These are phyloP conservation scores for Arthrobotrys sinensis DNA, from an alignment of 2,329 filamentous ascomycete genomes.

Conservation along the genomic window DNA sequence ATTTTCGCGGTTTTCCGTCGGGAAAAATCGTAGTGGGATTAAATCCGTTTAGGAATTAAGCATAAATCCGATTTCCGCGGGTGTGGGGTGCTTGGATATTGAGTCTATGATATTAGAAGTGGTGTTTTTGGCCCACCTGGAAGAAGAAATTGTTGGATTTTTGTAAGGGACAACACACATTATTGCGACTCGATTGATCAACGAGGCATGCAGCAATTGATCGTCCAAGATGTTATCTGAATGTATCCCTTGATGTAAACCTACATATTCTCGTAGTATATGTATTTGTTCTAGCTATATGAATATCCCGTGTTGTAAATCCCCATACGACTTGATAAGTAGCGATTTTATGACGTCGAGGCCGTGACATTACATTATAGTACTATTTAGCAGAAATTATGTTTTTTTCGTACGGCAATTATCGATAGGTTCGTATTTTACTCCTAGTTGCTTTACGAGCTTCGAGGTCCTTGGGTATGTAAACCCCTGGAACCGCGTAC, in stretches of 20 bases:
- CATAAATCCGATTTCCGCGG: conserved; percentile 7
- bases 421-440: neutral
- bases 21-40: conserved; percentile 24
- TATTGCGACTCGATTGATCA: too few relatives aligned
- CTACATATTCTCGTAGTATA: too few relatives aligned
- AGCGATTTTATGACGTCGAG: too few relatives aligned
- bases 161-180: conserved; percentile 37
- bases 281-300: too few relatives aligned
- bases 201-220: too few relatives aligned
- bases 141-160: conserved; percentile 43
- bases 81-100: conserved; percentile 1
- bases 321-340: neutral
- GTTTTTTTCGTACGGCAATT: neutral
- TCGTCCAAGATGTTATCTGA: too few relatives aligned
- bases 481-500: neutral
- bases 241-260: too few relatives aligned
- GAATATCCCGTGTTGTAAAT: too few relatives aligned
- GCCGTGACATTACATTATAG: neutral
- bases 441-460: neutral
- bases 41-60: conserved; percentile 11
- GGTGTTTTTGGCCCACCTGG: conserved; percentile 22
- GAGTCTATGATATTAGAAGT: conserved; percentile 31
- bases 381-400: neutral
- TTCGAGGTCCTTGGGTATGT: neutral
- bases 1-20: conserved; percentile 30